A percentile compares a stretch with the other conserved stretches of the same genome.
Evolutionary conservation across 768 basidiomycete species (phyloP).

Genomic region (Rhizopogon vinicolor): DNA sequence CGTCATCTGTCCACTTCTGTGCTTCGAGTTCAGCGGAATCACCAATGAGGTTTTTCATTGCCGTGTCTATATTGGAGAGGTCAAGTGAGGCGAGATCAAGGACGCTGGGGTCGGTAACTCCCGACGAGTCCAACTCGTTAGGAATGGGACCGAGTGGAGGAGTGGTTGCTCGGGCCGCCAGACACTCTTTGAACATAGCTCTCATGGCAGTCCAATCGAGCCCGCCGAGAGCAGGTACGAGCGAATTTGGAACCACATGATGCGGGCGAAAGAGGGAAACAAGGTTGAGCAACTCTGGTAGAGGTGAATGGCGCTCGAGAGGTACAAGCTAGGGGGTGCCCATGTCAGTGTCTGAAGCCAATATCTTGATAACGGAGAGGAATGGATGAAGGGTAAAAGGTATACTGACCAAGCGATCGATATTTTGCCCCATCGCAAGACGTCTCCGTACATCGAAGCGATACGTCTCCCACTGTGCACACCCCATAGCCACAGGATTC

Average conservation of each 20-base stretch:
- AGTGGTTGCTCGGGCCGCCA: conserved; percentile 23
- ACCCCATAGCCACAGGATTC: conserved; percentile 76
- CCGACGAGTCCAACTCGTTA: conserved; percentile 4
- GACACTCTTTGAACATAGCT: conserved; percentile 57
- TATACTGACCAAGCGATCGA: conserved; percentile 59
- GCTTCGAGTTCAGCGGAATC: conserved; percentile 42
- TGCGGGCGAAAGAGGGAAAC: conserved; percentile 79
- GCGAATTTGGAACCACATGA: conserved; percentile 78
- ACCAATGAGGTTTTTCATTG: conserved; percentile 65
- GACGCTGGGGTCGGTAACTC: conserved; percentile 2
- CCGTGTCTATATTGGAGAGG: conserved; percentile 39
- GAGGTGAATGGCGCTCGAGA: conserved; percentile 79
- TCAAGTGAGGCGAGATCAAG: conserved; percentile 7
- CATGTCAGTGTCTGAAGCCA: background rate
- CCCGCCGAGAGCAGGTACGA: conserved; percentile 41
- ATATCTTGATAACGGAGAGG: background rate
- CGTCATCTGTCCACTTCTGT: conserved; percentile 51
- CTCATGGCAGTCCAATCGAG: conserved; percentile 76
- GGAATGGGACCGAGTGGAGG: background rate
- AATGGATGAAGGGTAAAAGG: background rate
- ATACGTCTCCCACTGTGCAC: conserved; percentile 50
- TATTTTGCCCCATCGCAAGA: conserved; percentile 38
- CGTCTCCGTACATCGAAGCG: conserved; percentile 33
- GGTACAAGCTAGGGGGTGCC: conserved; percentile 60
- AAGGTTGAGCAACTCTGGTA: conserved; percentile 80